A percentile compares a stretch with the other conserved stretches of the same genome.
These are phyloP conservation scores for Saccharata proteae DNA, from an alignment of 2,329 filamentous ascomycete species.

Conservation along the genomic window DNA sequence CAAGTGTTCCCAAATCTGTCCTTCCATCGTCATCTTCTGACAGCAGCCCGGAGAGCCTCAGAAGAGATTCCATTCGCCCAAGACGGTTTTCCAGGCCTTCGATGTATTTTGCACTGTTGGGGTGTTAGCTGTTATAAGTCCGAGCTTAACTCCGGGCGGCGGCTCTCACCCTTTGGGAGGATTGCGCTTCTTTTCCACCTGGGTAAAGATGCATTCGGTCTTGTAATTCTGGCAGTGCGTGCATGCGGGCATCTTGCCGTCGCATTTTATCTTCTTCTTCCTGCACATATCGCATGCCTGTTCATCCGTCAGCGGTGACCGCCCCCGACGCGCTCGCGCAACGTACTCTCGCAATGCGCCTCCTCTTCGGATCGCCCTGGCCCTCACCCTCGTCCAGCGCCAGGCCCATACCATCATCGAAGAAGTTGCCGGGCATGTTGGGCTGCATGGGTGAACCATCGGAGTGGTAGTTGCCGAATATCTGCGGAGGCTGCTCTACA, in stretches of 20 bases:
- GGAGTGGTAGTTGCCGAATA: slow-evolving; percentile 25
- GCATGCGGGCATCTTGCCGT: slow-evolving; percentile 88
- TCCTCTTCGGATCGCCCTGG: slow-evolving; percentile 62
- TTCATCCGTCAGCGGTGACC: slow-evolving; percentile 1
- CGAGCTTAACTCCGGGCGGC: not conserved
- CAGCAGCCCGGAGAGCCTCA: slow-evolving; percentile 75
- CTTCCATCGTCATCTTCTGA: slow-evolving; percentile 74
- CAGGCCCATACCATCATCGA: slow-evolving; percentile 28
- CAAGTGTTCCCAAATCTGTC: slow-evolving; percentile 77
- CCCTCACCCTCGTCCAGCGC: slow-evolving; percentile 34
- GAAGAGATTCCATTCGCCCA: slow-evolving; percentile 86
- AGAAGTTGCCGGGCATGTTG: slow-evolving; percentile 19
- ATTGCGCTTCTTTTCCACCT: slow-evolving; percentile 96
- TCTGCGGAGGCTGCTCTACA: slow-evolving; percentile 27
- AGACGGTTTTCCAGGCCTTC: slow-evolving; percentile 90
- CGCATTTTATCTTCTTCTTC: slow-evolving; percentile 95
- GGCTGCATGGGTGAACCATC: slow-evolving; percentile 25
- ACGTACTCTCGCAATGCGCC: slow-evolving; percentile 75
- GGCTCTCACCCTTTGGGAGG: slow-evolving; percentile 78
- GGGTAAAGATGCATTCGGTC: slow-evolving; percentile 92
- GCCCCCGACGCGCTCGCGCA: slow-evolving; percentile 8
- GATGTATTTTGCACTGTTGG: slow-evolving; percentile 79
- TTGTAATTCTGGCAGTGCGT: slow-evolving; percentile 97
- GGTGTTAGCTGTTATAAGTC: slow-evolving; percentile 8
- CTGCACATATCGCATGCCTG: slow-evolving; percentile 93